Conservation (phyloP, 2,329 filamentous ascomycete species). For the Sarocladiaceae sp. region DNA sequence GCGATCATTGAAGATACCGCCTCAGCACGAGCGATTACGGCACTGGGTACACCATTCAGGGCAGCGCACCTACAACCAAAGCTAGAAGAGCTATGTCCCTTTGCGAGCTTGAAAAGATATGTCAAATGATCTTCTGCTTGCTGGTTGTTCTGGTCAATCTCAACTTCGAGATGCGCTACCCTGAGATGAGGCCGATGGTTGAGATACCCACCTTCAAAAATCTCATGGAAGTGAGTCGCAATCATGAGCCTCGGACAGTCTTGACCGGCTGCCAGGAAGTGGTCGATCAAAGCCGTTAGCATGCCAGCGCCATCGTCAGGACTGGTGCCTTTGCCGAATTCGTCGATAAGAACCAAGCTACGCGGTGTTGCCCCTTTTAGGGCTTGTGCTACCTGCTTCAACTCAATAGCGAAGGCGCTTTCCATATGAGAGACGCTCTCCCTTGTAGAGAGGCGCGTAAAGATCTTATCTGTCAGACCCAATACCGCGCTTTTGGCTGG, state of each 20-base stretch:
- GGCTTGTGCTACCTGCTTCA: conserved; percentile 78
- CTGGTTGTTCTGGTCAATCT: conserved; percentile 45
- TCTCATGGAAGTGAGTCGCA: conserved; percentile 63
- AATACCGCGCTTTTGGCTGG: conserved; percentile 71
- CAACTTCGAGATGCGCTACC: conserved; percentile 68
- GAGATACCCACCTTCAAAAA: conserved; percentile 61
- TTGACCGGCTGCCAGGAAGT: conserved; percentile 42
- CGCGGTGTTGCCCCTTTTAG: conserved; percentile 66
- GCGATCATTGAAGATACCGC: conserved; percentile 62
- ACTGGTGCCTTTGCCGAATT: conserved; percentile 69
- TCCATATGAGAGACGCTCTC: conserved; percentile 54
- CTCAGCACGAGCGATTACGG: conserved; percentile 70
- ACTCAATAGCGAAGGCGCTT: conserved; percentile 66
- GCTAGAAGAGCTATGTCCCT: conserved; percentile 69
- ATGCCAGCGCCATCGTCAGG: conserved; percentile 52
- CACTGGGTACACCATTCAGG: conserved; percentile 72
- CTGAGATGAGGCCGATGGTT: conserved; percentile 39
- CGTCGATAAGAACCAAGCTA: conserved; percentile 84
- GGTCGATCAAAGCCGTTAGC: conserved; percentile 48
- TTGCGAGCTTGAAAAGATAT: conserved; percentile 64
- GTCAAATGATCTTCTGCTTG: conserved; percentile 57
- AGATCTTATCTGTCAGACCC: conserved; percentile 85
- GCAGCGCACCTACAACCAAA: conserved; percentile 83
- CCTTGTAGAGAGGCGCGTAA: conserved; percentile 76
- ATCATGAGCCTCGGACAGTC: conserved; percentile 51